These are phyloP conservation scores for Venturia oleaginea DNA, from an alignment of 2,329 filamentous ascomycete species.

Conservation along the genomic window DNA sequence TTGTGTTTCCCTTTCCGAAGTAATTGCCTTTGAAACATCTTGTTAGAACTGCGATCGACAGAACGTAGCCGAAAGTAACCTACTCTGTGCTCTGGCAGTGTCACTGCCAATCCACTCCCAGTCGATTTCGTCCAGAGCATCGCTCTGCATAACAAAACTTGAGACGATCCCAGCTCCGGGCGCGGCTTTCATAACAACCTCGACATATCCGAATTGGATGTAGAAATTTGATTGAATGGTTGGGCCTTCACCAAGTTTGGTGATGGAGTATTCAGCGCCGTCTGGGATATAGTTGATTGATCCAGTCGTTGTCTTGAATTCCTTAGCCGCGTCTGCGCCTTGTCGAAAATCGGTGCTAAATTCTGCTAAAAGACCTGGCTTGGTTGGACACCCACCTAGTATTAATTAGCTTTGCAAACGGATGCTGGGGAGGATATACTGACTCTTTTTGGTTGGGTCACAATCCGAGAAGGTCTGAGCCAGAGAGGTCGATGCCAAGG, in stretches of 20 bases:
- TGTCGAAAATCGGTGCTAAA: conserved; percentile 34
- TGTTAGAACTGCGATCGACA: conserved; percentile 60
- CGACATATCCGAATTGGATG: conserved; percentile 76
- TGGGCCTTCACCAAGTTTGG: conserved; percentile 39
- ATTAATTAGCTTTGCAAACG: conserved; percentile 17
- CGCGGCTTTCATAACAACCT: conserved; percentile 69
- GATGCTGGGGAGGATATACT: conserved; percentile 12
- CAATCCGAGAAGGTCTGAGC: conserved; percentile 39
- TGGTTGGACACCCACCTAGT: conserved; percentile 30
- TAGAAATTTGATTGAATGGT: conserved; percentile 74
- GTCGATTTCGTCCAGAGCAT: conserved; percentile 80
- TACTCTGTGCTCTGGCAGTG: conserved; percentile 19
- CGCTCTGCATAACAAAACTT: conserved; percentile 72
- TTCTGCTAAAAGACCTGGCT: conserved; percentile 33
- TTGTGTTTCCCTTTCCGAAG: conserved; percentile 64
- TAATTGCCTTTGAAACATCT: conserved; percentile 47
- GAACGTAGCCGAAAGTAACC: not conserved
- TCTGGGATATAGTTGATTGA: conserved; percentile 35
- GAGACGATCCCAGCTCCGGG: conserved; percentile 68
- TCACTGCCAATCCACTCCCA: conserved; percentile 70
- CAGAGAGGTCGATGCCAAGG: conserved; percentile 3
- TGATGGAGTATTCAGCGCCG: conserved; percentile 43
- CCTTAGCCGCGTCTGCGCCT: conserved; percentile 25
- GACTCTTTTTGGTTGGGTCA: conserved; percentile 34
- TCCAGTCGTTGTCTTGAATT: conserved; percentile 31